Evolutionary conservation across 805 yeast species (phyloP).

Genomic region (Candida dajiaensis): DNA sequence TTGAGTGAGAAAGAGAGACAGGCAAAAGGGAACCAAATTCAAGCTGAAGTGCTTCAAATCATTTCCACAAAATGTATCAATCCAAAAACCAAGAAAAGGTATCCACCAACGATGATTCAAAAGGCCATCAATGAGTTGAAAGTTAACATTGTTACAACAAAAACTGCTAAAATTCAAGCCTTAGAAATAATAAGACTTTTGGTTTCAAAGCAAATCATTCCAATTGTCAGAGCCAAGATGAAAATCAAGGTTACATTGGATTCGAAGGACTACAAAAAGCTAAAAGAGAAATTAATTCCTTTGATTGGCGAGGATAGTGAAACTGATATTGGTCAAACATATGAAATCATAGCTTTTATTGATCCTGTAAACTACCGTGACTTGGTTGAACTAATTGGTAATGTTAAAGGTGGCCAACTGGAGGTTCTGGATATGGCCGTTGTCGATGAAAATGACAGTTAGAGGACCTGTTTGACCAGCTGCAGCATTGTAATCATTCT

Average conservation of each 20-base stretch:
- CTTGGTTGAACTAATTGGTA: slow-evolving; percentile 51
- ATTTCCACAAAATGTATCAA: slow-evolving; percentile 89
- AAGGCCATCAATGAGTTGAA: slow-evolving; percentile 76
- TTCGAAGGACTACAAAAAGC: slow-evolving; percentile 44
- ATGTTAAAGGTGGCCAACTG: slow-evolving; percentile 53
- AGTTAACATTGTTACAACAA: slow-evolving; percentile 67
- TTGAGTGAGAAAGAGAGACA: slow-evolving; percentile 89
- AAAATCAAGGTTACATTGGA: slow-evolving; percentile 61
- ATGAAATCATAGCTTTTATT: slow-evolving; percentile 61
- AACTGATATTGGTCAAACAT: slow-evolving; percentile 37
- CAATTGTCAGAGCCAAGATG: slow-evolving; percentile 94
- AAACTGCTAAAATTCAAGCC: slow-evolving; percentile 82
- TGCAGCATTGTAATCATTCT: slow-evolving; percentile 11
- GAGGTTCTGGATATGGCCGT: slow-evolving; percentile 91
- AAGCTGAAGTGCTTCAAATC: slow-evolving; percentile 75
- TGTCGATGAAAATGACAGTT: slow-evolving; percentile 48
- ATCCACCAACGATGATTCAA: slow-evolving; percentile 91
- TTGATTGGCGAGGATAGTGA: slow-evolving; percentile 38
- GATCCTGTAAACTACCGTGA: slow-evolving; percentile 83
- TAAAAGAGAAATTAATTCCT: slow-evolving; percentile 36
- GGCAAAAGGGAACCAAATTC: slow-evolving; percentile 63
- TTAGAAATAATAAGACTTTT: slow-evolving; percentile 81
- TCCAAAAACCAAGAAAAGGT: slow-evolving; percentile 82
- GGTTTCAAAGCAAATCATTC: slow-evolving; percentile 75
- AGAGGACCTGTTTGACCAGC: slow-evolving; percentile 8